Percentiles rank a stretch among this genome's conserved stretches.
Evolutionary conservation across 2,329 filamentous ascomycete genomes (phyloP).

Genomic region (Colletotrichum sp.): DNA sequence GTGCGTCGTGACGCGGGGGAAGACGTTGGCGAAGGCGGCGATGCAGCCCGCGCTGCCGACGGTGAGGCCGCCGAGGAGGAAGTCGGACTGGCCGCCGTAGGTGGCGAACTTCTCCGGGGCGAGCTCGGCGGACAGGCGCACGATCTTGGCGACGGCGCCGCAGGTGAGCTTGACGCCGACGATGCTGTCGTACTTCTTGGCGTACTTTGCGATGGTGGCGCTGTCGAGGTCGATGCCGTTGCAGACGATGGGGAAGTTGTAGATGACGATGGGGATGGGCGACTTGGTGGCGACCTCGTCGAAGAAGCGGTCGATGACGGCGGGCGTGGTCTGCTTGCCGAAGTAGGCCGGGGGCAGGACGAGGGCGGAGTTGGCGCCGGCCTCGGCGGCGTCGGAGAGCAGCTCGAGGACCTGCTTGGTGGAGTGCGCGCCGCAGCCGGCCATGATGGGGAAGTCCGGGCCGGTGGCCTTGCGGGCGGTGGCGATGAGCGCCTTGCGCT

Average conservation of each 20-base stretch:
- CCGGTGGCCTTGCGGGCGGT: conserved; percentile 60
- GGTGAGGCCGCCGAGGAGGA: conserved; percentile 65
- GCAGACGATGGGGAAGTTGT: conserved; percentile 74
- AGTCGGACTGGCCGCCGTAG: conserved; percentile 77
- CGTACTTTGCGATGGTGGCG: conserved; percentile 61
- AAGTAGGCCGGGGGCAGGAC: conserved; percentile 71
- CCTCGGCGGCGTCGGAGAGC: conserved; percentile 61
- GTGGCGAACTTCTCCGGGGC: conserved; percentile 64
- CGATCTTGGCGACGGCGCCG: conserved; percentile 74
- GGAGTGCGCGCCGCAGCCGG: conserved; percentile 68
- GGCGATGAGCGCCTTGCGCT: conserved; percentile 60
- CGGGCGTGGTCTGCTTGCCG: conserved; percentile 63
- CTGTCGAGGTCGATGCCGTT: conserved; percentile 74
- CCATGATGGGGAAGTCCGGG: conserved; percentile 62
- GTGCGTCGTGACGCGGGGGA: conserved; percentile 59
- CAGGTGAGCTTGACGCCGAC: conserved; percentile 72
- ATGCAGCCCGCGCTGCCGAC: conserved; percentile 66
- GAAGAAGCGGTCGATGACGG: conserved; percentile 65
- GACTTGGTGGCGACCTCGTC: conserved; percentile 57
- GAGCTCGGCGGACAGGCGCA: conserved; percentile 59
- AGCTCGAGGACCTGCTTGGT: conserved; percentile 68
- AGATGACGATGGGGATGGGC: conserved; percentile 65
- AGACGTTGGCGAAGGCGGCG: conserved; percentile 68
- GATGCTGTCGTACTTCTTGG: conserved; percentile 54
- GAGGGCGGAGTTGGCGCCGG: conserved; percentile 66